Percentiles rank a stretch among this genome's conserved stretches.
Conservation (phyloP, 2,329 filamentous ascomycete species). For the Arthrobotrys pseudoclavata region DNA sequence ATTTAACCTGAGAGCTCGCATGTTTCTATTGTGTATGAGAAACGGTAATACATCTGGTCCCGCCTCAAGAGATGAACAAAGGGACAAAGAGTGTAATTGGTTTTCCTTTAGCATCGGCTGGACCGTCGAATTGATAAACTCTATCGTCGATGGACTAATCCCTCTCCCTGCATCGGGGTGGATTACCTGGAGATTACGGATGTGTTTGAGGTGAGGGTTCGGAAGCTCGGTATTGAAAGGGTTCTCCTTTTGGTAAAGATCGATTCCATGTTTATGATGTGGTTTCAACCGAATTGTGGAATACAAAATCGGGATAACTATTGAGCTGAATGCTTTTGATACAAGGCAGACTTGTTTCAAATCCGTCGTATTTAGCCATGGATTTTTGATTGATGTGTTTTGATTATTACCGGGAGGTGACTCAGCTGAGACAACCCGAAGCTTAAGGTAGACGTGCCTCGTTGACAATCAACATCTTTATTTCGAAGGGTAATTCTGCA, state of each 20-base stretch:
- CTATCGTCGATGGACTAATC: not conserved
- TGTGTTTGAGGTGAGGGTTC: slow-evolving; percentile 16
- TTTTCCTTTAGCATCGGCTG: slow-evolving; percentile 1
- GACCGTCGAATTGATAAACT: not conserved
- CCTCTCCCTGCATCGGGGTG: slow-evolving; percentile 24
- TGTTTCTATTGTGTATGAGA: not conserved
- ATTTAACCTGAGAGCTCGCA: slow-evolving; percentile 34
- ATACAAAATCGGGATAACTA: slow-evolving; percentile 41
- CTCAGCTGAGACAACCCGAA: no score
- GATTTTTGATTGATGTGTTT: not conserved
- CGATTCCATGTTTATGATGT: slow-evolving; percentile 15
- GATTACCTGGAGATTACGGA: slow-evolving; percentile 33
- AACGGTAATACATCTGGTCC: not conserved
- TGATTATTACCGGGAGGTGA: no score
- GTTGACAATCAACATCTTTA: slow-evolving; percentile 20
- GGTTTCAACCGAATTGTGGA: slow-evolving; percentile 27
- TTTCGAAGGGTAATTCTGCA: slow-evolving; percentile 25
- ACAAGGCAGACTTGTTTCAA: slow-evolving; percentile 30
- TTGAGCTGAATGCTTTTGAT: slow-evolving; percentile 8
- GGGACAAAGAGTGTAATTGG: slow-evolving; percentile 26
- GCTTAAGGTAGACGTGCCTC: slow-evolving; percentile 18
- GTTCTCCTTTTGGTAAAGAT: slow-evolving; percentile 5
- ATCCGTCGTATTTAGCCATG: slow-evolving; percentile 23
- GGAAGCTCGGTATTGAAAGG: not conserved
- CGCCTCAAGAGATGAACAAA: not conserved